Base-by-base conservation (phyloP, 2,329 filamentous ascomycete species). In the Trichoderma breve region DNA sequence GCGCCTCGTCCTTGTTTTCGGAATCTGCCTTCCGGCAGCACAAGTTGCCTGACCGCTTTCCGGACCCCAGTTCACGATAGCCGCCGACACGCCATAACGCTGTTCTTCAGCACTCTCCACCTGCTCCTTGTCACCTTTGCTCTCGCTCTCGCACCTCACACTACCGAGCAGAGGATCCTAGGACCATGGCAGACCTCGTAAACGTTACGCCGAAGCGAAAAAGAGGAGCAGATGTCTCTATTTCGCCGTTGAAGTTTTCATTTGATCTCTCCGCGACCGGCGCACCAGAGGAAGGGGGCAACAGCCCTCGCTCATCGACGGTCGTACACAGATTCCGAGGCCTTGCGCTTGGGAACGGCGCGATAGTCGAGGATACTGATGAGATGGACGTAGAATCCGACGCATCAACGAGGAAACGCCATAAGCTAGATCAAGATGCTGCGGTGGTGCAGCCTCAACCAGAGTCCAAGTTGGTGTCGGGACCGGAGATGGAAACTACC, bases 291-390 rank as follows among this genome's bases (percentile, higher is more conserved):
- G 86, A 87, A 65, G 86, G 86, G 72, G 84, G 80, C 76, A 83
- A 79, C 74, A 89, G 87, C 74, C 87, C 87, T n/a, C 83, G 84
- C 69, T 84, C 85, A 55, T 47, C 67, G 6, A 84, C 80, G 69
- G 86, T 89, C 53, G 85, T 84, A 51, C 84, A 86, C 76, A 82
- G 82, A 75, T 88, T 89, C 79, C 82, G 83, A 65, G 84, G 86
- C 71, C 82, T 89, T 65, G 84, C 81, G 15, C 79, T 89, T 70
- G 80, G 77, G 75, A 77, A 79, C 77, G 85, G 83, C 80, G 85
- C 84, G 83, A 84, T 74, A 70, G 75, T 77, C 72, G 76, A 58
- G 21, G 36, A 51, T 47, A 14, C 78, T 60, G 79, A 78, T 36
- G 75, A 80, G 57, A 73, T 53, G 74, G 77, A 77, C 39, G 74